Evolutionary conservation across 2,329 filamentous ascomycete genomes (phyloP).

Genomic region (Periconia macrospinosa): DNA sequence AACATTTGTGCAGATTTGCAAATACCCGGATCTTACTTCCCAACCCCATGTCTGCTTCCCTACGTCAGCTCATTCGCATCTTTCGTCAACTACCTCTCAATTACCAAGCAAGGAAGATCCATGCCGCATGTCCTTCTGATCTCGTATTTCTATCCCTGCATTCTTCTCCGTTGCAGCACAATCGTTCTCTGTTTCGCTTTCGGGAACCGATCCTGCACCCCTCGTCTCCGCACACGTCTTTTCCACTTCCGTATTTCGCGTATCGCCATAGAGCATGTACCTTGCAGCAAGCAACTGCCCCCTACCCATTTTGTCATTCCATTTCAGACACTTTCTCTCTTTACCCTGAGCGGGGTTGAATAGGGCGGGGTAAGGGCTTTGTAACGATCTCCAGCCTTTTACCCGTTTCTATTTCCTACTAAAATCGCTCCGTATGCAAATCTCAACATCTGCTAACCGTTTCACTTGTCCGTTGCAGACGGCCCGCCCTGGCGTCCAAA

Average conservation of each 20-base stretch:
- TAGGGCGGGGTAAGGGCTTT: neutral
- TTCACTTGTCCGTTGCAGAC: conserved; percentile 31
- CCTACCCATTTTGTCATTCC: neutral
- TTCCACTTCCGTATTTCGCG: neutral
- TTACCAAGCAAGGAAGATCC: neutral
- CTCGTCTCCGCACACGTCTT: neutral
- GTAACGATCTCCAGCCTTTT: neutral
- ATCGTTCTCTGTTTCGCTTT: neutral
- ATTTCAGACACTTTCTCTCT: neutral
- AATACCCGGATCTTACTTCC: neutral
- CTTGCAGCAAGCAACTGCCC: neutral
- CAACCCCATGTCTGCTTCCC: neutral
- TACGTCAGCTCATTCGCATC: neutral
- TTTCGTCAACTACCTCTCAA: neutral
- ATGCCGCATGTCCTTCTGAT: neutral
- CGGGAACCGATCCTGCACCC: neutral
- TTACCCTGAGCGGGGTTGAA: neutral
- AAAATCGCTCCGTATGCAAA: neutral
- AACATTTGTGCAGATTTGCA: neutral
- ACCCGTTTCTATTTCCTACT: neutral
- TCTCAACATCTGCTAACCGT: neutral
- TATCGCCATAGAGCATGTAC: neutral
- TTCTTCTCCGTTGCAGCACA: neutral
- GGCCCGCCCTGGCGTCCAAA: conserved; percentile 71
- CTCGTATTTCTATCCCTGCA: neutral